phyloP scores from a whole-genome alignment of 108 stramenopile species.

The Asterionellopsis glacialis region DNA sequence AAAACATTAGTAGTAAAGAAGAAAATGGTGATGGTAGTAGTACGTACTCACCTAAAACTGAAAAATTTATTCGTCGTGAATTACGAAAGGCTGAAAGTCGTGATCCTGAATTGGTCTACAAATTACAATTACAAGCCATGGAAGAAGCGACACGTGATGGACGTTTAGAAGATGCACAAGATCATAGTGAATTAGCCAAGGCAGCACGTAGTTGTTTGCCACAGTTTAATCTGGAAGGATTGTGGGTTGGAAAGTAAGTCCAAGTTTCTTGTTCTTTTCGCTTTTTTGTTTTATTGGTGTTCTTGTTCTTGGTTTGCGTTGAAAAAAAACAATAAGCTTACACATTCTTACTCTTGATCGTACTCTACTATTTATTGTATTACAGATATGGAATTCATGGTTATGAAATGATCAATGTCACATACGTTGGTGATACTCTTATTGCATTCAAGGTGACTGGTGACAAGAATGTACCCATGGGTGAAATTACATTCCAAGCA shows the following conservation, averaged over 20 bases:
- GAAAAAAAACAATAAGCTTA: not conserved
- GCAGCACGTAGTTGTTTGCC: constrained; percentile 50
- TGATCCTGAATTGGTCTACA: constrained; percentile 54
- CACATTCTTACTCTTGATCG: not conserved
- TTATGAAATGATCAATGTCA: constrained; percentile 66
- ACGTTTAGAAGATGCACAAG: constrained; percentile 25
- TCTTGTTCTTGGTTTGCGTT: not conserved
- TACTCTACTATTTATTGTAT: too few relatives aligned
- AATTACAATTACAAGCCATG: constrained; percentile 23
- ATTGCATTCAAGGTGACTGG: constrained; percentile 81
- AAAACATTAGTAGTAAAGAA: constrained; percentile 12
- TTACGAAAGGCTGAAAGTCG: constrained; percentile 30
- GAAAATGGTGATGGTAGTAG: not conserved
- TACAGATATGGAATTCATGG: constrained; percentile 66
- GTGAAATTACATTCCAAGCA: constrained; percentile 75
- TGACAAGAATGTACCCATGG: constrained; percentile 70
- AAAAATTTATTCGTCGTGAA: constrained; percentile 22
- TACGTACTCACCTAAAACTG: not conserved
- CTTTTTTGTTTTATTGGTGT: constrained; percentile 1
- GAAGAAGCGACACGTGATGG: constrained; percentile 35
- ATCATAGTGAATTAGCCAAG: constrained; percentile 33
- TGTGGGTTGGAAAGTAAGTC: constrained; percentile 86
- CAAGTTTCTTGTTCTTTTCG: too few relatives aligned
- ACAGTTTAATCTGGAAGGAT: constrained; percentile 73
- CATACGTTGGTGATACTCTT: constrained; percentile 67